Base-by-base conservation (phyloP, 352 stramenopile genomes). In the Phytophthora cryptogea region DNA sequence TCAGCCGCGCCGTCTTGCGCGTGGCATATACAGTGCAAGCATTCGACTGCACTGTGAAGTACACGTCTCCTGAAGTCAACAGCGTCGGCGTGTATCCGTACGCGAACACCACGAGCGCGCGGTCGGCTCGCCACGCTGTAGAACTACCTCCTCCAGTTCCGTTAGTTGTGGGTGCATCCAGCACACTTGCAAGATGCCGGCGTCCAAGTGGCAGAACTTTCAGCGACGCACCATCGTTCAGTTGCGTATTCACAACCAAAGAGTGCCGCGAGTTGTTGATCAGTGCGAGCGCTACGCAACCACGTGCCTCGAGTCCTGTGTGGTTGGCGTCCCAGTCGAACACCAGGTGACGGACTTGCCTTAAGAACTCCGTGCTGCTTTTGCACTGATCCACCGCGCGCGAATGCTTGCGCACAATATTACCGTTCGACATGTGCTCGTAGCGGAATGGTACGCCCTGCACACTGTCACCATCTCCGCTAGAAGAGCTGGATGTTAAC, bases 251-350 rank as follows among this genome's bases (percentile, higher is more conserved):
- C 13, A 93, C 54, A 8, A 91, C 79, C 8, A 95, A 68, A 8
- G 82, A 76, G 23, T 95, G 80, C 1, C 83, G 72, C 48, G 82
- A 93, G 55, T 92, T 93, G 60, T 93, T 94, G 31, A 92, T 55
- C 50, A 95, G 63, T 0, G 74, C 86, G 16, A 95, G 64, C 7
- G 69, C 86, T 7, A 94, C 78, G 50, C 86, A 94, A 6, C 79
- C 83, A 39, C 86, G 81, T 7, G 86, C 86, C 35, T 89, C 86
- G 0, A 94, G 63, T 0, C 86, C 86, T 2, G 80, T 92, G 56
- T 95, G 86, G 61, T 95, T 93, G 35, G 81, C 83, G 49, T 95
- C 83, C 83, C 85, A 94, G 50, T 94, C 84, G 54, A 86, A 95
- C 4, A 94, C 83, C 8, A 95, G 63, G 42, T 95, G 86, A 9